phyloP scores from a whole-genome alignment of 2,329 filamentous ascomycete species.

The Thielaviopsis ethacetica region DNA sequence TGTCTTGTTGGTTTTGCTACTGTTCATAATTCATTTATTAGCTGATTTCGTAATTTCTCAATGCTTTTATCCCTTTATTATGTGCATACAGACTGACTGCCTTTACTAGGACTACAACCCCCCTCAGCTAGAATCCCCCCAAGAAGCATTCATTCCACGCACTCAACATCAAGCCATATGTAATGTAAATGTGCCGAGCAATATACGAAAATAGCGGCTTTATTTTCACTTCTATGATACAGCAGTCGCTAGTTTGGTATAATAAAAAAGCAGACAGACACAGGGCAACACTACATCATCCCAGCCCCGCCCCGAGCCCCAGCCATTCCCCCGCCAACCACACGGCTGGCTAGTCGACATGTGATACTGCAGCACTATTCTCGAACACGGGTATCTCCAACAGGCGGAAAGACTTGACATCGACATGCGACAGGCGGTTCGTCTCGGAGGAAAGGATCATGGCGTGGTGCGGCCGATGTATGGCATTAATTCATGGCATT shows the following conservation, averaged over 20 bases:
- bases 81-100: too few species aligned
- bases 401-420: neutral
- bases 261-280: neutral
- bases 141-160: neutral
- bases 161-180: neutral
- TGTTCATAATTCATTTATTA: neutral
- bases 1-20: too few species aligned
- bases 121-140: too few species aligned
- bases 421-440: neutral
- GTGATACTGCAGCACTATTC: neutral
- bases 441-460: neutral
- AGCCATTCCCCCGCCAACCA: neutral
- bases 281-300: neutral
- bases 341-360: neutral
- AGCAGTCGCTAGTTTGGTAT: neutral
- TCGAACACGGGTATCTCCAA: neutral
- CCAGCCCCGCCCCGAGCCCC: neutral
- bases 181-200: too few species aligned
- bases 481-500: neutral
- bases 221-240: conserved; percentile 7
- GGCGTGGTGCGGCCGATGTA: neutral
- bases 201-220: conserved; percentile 1
- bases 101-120: too few species aligned
- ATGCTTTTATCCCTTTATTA: neutral
- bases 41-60: neutral